Evolutionary conservation across 208 protist species (phyloP), one percentile per base, ranked within the genome.

Genomic region (Vickermania ingenoplastis): DNA sequence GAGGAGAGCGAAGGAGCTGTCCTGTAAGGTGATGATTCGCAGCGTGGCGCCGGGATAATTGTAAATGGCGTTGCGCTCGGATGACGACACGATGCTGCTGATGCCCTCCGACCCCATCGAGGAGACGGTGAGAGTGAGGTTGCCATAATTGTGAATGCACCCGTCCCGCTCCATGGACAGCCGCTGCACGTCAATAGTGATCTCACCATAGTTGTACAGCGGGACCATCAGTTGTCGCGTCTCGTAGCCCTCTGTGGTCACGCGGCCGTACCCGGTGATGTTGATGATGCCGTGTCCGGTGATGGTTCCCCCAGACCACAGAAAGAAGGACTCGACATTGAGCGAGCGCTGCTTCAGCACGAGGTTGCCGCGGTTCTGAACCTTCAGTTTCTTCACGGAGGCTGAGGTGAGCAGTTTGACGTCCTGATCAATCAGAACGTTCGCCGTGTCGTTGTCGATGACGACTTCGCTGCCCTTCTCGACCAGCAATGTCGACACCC

Each of bases 141-240:
- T 85, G 50, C 83, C 83, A 55, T 81, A 87, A 58, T 91, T 91
- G 69, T 91, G 74, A 41, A 91, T 81, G 23, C 68, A 73, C 1
- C 83, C 83, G 1, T 83, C 75, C 14, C 66, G 67, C 53, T 83
- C 75, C 25, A 91, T 31, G 29, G 63, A 61, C 17, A 91, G 71
- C 14, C 79, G 77, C 61, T 83, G 79, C 51, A 84, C 75, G 69
- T 87, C 83, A 27, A 91, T 85, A n/a, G 72, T 79, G 76, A 91
- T 86, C 22, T 85, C 79, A 52, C 79, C 83, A 59, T 83, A 87
- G 72, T 91, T 91, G 59, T 77, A 68, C 31, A 91, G 71, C 29
- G 77, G 64, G 52, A 86, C 74, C 1, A 69, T 64, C 11, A 91
- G 61, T 49, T 69, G 66, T 5, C 76, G 77, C 51, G 79, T 83